Conservation (phyloP, 1,284 basidiomycete species). For the Apiotrichum veenhuisii region DNA sequence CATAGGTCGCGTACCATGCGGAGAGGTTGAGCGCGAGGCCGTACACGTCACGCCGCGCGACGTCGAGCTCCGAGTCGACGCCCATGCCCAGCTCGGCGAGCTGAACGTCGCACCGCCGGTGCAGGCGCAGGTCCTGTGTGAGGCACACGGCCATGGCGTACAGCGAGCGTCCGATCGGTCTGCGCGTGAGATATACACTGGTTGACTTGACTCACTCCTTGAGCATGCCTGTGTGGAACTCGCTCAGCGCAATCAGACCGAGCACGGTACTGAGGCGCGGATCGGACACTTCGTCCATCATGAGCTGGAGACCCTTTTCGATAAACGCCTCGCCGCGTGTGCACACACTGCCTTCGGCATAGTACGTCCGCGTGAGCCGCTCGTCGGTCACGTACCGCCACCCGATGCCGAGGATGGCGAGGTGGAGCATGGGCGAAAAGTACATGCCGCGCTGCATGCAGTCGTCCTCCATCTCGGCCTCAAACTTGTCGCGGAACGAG, state of each 20-base stretch:
- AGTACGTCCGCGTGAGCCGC: constrained; percentile 16
- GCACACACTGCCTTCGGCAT: constrained; percentile 2
- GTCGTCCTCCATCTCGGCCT: constrained; percentile 20
- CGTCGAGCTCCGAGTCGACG: constrained; percentile 20
- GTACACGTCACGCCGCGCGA: constrained; percentile 22
- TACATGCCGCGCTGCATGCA: constrained; percentile 14
- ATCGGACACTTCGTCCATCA: constrained; percentile 17
- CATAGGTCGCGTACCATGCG: constrained; percentile 23
- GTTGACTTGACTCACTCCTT: constrained; percentile 15
- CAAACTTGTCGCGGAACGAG: constrained; percentile 19
- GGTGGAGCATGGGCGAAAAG: constrained; percentile 24
- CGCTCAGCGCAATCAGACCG: constrained; percentile 14
- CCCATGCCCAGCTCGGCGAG: constrained; percentile 16
- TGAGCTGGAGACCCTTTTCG: constrained; percentile 12
- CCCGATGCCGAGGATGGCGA: constrained; percentile 20
- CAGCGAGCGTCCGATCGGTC: constrained; percentile 2
- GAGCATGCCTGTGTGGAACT: constrained; percentile 18
- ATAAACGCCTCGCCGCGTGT: constrained; percentile 18
- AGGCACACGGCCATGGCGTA: constrained; percentile 1
- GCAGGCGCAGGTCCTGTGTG: constrained; percentile 14
- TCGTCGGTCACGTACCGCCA: constrained; percentile 21
- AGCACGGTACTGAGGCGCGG: constrained; percentile 20
- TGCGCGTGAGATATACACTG: not conserved
- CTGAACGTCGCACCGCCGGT: constrained; percentile 22
- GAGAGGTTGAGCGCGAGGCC: constrained; percentile 17